Evolutionary conservation across 2,329 filamentous ascomycete species (phyloP).

Genomic region (Paracamarosporium sp.): DNA sequence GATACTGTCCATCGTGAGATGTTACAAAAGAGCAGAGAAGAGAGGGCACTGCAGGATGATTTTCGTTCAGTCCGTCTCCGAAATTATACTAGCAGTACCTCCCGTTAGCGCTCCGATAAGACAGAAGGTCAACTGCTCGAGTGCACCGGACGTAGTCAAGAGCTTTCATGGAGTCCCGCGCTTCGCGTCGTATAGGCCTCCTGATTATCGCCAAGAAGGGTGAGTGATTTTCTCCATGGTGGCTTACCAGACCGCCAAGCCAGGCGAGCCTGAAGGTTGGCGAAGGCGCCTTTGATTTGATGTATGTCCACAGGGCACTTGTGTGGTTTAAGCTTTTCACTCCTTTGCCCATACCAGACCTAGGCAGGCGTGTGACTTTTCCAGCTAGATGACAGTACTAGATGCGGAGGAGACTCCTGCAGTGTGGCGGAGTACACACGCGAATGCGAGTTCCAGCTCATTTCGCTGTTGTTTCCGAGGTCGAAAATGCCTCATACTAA

Average conservation of each 20-base stretch:
- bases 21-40: not conserved
- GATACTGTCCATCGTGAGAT: not conserved
- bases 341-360: not conserved
- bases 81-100: not conserved
- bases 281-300: not conserved
- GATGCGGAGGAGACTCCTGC: not conserved
- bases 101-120: not conserved
- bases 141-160: not conserved
- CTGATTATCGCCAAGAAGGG: not conserved
- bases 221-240: not conserved
- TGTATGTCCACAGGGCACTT: not conserved
- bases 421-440: not conserved
- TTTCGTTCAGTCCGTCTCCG: not conserved
- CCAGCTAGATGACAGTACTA: not conserved
- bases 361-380: not conserved
- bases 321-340: not conserved
- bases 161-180: not conserved
- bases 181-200: not conserved
- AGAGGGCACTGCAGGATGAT: not conserved
- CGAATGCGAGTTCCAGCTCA: slow-evolving; percentile 2
- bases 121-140: not conserved
- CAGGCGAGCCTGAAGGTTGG: not conserved
- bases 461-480: not conserved
- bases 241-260: not conserved
- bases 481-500: not conserved